A percentile compares a stretch with the other conserved stretches of the same genome.
Conservation (phyloP, 202 grass and related monocot species). For the Panicum virgatum region DNA sequence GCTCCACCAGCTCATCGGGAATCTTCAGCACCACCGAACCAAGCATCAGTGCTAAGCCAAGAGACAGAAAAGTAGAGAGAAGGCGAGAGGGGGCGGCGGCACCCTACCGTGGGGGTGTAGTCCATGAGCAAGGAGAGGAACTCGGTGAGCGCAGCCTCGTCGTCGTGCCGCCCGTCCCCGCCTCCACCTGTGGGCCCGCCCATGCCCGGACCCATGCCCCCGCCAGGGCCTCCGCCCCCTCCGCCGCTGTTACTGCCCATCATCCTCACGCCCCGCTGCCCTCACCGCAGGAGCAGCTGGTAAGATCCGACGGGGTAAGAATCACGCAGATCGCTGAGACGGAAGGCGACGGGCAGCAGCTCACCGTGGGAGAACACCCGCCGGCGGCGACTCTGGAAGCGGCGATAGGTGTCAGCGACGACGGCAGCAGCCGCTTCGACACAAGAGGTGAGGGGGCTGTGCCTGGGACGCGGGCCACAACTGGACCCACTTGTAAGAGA, state of each 20-base stretch:
- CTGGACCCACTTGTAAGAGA: too few relatives aligned
- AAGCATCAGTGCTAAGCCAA: neutral
- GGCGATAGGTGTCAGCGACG: neutral
- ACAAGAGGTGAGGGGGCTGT: neutral
- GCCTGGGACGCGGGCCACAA: neutral
- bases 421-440: neutral
- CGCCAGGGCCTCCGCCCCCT: conserved; percentile 28
- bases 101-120: conserved; percentile 78
- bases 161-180: conserved; percentile 72
- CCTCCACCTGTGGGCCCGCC: conserved; percentile 31
- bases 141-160: conserved; percentile 78
- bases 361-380: conserved; percentile 3
- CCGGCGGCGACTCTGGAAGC: neutral
- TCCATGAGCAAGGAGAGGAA: conserved; percentile 99
- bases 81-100: too few relatives aligned
- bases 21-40: conserved; percentile 52
- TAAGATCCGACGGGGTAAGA: conserved; percentile 8
- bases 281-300: neutral
- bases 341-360: neutral
- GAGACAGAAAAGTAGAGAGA: neutral
- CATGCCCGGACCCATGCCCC: conserved; percentile 40
- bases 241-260: conserved; percentile 55
- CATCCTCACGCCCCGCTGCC: conserved; percentile 37
- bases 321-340: neutral
- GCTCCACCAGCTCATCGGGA: conserved; percentile 95